Evolutionary conservation across 371 early-diverging fungal species (phyloP), one percentile per base, ranked within the genome.

Genomic region (Capillidium heterosporum): DNA sequence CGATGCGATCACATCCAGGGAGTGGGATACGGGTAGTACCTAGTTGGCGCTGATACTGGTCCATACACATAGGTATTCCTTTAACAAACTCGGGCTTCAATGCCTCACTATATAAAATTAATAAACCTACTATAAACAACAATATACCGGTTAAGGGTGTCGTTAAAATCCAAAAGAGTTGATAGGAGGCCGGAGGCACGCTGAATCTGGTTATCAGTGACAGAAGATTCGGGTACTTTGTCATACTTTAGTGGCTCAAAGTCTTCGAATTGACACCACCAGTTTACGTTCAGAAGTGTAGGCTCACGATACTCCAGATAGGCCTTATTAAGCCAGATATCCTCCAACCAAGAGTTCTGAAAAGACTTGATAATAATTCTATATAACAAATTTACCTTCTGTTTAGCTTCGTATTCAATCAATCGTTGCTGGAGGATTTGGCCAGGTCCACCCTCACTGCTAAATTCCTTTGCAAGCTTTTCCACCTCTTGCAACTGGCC

Each of bases 281-380:
- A 93, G 62, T 91, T 93, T 54, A 86, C 83, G 60, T 91, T 87
- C 68, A 90, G 77, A 60, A 88, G 67, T 4, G 81, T 74, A 1
- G 88, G 80, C 8, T 80, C 84, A 27, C 92, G 75, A 74, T 85
- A 92, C 47, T 82, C 80, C n/a, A 89, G 77, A 63, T 95, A 95
- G 15, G 85, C 96, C 58, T 86, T 82, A 56, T 76, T 68, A 8
- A 95, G 76, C 91, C 89, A 90, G 26, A 85, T 77, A 8, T 71
- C 70, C 61, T 92, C 94, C 23, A 95, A 67, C 96, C 96, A 95
- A 40, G 80, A 84, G 60, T 70, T 39, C 57, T 60, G 10, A 47
- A 47, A 17, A 47, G 8, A 47, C 23, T n/a, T n/a, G 27, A n/a
- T 27, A 19, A 32, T 13, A 31, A 26, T 43, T 23, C 53, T 43